Percentiles rank a stretch among this genome's conserved stretches.
Evolutionary conservation across 1,284 basidiomycete genomes (phyloP).

Genomic region (Malassezia furfur): DNA sequence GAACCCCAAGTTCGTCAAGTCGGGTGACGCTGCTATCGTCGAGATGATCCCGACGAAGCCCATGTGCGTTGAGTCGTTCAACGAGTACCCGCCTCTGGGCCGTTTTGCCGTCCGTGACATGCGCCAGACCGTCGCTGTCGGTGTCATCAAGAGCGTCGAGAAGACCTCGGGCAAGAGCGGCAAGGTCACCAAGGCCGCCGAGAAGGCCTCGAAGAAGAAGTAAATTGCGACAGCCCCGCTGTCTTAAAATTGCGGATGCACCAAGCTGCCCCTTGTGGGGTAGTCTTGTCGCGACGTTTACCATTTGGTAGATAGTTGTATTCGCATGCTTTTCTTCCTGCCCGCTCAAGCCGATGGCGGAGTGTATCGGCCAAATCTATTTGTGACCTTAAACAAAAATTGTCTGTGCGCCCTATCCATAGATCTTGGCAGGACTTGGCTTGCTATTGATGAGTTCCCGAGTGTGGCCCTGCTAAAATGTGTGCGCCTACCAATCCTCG

Average conservation of each 20-base stretch:
- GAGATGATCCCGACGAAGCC: constrained; percentile 95
- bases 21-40: constrained; percentile 69
- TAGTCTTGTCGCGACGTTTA: neutral
- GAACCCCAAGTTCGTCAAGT: constrained; percentile 75
- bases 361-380: constrained; percentile 11
- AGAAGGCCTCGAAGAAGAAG: constrained; percentile 62
- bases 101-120: constrained; percentile 67
- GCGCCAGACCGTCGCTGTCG: constrained; percentile 59
- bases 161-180: constrained; percentile 32
- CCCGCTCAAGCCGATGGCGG: constrained; percentile 14
- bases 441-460: too few species aligned
- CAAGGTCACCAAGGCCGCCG: constrained; percentile 82
- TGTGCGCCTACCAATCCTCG: constrained; percentile 38
- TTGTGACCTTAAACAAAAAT: neutral
- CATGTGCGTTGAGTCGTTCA: constrained; percentile 96
- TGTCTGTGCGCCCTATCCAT: neutral
- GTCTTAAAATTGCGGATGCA: constrained; percentile 11
- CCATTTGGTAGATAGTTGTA: constrained; percentile 1
- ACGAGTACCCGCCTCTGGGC: constrained; percentile 96
- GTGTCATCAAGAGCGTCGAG: constrained; percentile 69
- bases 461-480: neutral
- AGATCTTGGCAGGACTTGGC: too few species aligned
- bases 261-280: too few species aligned
- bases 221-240: constrained; percentile 22
- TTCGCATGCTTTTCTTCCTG: constrained; percentile 6